Evolutionary conservation across 768 basidiomycete genomes (phyloP).

Genomic region (Boletus insuetus): DNA sequence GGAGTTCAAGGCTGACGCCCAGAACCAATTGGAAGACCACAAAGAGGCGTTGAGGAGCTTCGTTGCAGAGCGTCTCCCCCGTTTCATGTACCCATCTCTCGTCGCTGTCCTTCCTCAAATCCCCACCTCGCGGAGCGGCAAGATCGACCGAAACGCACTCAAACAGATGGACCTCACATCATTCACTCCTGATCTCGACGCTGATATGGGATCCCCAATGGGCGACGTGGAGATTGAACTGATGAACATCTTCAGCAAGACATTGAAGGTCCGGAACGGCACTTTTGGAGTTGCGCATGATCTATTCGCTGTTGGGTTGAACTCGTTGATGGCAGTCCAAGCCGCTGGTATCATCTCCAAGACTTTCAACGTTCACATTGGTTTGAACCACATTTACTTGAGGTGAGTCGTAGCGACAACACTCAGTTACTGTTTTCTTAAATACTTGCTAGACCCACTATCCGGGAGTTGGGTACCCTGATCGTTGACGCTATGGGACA

Average conservation of each 20-base stretch:
- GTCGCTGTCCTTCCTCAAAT: constrained; percentile 24
- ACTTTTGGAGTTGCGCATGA: constrained; percentile 28
- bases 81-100: constrained; percentile 33
- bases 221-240: constrained; percentile 29
- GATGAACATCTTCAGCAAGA: constrained; percentile 24
- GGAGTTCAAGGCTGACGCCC: constrained; percentile 17
- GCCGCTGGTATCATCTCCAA: constrained; percentile 29
- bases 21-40: constrained; percentile 17
- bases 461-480: constrained; percentile 24
- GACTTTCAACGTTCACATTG: constrained; percentile 29
- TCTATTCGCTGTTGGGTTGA: constrained; percentile 29
- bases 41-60: constrained; percentile 23
- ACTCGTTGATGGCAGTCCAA: constrained; percentile 33
- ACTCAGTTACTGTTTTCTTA: not conserved
- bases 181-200: constrained; percentile 20
- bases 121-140: constrained; percentile 26
- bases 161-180: constrained; percentile 25
- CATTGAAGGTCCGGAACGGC: constrained; percentile 19
- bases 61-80: constrained; percentile 29
- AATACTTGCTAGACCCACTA: constrained; percentile 18
- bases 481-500: constrained; percentile 31
- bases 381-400: constrained; percentile 29
- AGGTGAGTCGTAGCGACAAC: constrained; percentile 14
- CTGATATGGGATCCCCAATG: constrained; percentile 23
- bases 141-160: constrained; percentile 28